A percentile compares a stretch with the other conserved stretches of the same genome.
These are phyloP conservation scores for Paramecium sonneborni DNA, from an alignment of 73 alveolate species.

Conservation along the genomic window DNA sequence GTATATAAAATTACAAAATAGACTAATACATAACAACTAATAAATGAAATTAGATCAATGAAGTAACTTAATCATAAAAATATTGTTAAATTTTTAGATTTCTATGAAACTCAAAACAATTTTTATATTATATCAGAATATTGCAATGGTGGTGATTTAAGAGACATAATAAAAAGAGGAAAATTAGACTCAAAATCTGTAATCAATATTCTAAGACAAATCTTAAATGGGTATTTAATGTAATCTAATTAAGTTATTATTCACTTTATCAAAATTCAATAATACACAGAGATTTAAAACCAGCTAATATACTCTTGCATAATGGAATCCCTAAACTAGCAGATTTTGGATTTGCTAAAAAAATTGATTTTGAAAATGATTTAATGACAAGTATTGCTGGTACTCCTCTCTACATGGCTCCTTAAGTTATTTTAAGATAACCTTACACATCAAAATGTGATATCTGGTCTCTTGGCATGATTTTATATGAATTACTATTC, in stretches of 20 bases:
- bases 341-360: slow-evolving; percentile 66
- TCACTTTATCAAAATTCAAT: slow-evolving; percentile 30
- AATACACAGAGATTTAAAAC: slow-evolving; percentile 65
- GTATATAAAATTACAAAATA: neutral
- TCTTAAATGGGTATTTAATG: neutral
- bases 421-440: slow-evolving; percentile 41
- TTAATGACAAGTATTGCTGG: slow-evolving; percentile 62
- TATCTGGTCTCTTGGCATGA: slow-evolving; percentile 63
- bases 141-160: slow-evolving; percentile 45
- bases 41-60: slow-evolving; percentile 47
- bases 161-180: slow-evolving; percentile 15
- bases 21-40: neutral
- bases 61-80: slow-evolving; percentile 27
- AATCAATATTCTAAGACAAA: neutral
- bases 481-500: slow-evolving; percentile 45
- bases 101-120: slow-evolving; percentile 39
- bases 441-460: slow-evolving; percentile 66
- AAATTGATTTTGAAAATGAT: slow-evolving; percentile 39
- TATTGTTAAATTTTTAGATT: slow-evolving; percentile 35
- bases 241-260: neutral
- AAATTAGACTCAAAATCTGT: neutral
- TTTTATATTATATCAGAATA: slow-evolving; percentile 35
- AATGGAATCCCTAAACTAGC: slow-evolving; percentile 59
- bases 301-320: slow-evolving; percentile 63
- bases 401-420: slow-evolving; percentile 66